phyloP scores from a whole-genome alignment of 257 asterid genomes.

The Ilex asprella region DNA sequence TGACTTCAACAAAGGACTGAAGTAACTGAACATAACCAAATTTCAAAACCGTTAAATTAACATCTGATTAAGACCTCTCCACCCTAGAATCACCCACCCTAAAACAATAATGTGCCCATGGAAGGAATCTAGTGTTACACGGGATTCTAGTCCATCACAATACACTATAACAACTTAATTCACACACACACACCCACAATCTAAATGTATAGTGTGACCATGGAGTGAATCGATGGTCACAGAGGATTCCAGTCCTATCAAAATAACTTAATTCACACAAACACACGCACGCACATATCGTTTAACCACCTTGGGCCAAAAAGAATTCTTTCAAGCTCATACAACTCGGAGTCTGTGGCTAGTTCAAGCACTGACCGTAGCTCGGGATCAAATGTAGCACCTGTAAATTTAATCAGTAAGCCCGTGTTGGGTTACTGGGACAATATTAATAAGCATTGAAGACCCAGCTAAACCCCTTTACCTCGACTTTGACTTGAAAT shows the following conservation, averaged over 20 bases:
- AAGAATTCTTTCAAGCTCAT: conserved; percentile 70
- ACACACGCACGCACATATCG: neutral
- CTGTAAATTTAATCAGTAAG: too few relatives aligned
- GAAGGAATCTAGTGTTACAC: neutral
- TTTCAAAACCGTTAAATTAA: neutral
- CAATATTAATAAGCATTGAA: too few relatives aligned
- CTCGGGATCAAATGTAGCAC: conserved; percentile 48
- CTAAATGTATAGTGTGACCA: neutral
- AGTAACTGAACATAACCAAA: conserved; percentile 52
- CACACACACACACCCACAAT: neutral
- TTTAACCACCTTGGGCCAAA: conserved; percentile 75
- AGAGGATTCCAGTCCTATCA: neutral
- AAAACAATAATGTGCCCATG: neutral
- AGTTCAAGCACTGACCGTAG: conserved; percentile 77
- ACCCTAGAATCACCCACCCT: too few relatives aligned
- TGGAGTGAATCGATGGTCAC: neutral
- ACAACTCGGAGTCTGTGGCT: conserved; percentile 78
- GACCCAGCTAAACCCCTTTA: too few relatives aligned
- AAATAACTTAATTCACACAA: neutral
- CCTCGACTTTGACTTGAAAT: too few relatives aligned
- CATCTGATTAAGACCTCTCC: too few relatives aligned
- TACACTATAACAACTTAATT: neutral
- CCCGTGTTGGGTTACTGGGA: too few relatives aligned
- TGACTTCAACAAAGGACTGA: conserved; percentile 92
- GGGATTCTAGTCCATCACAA: neutral